Base-by-base conservation (phyloP, 306 rosid genomes). In the Hylodesmum podocarpum region DNA sequence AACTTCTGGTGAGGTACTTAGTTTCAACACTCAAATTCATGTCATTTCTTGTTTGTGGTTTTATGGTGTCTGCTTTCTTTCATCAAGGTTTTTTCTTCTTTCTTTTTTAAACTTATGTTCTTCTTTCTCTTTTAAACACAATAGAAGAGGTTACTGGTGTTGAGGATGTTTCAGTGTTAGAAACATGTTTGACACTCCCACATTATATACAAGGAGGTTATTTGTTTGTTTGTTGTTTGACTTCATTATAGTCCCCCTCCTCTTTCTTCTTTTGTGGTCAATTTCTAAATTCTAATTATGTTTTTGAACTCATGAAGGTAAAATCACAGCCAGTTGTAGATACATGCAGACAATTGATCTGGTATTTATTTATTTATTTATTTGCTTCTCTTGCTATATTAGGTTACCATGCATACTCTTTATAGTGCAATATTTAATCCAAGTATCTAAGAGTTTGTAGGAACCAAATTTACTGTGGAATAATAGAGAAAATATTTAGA, bases 251-350 rank as follows among this genome's bases (percentile, higher is more conserved):
- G 33, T 16, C 37, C 27, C 25, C 43, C 10, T 7, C 6, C 3
- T 6, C 3, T 19, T 31, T 7, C 18, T 67, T 19, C 55, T 59
- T 76, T 58, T 25, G 51, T 68, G 34, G 41, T 51, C 59, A 21
- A 68, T 41, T 66, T 25, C 31, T 72, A 21, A 68, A 33, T 66
- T 25, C 31, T 72, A 37, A 83, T 72, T 64, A 47, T 47, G 51
- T 81, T 66, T 18, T 69, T 50, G 39, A 79, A 72, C 66, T 18
- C 34, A 0, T 89, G 87, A 86, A 93, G 98, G 96, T 94, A 72
- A 94, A 94, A 78, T 90, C 97, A 41, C 96, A 91, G 73, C 98
- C 98, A 14, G 82, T 91, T 47, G 86, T 86, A 44, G 97, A 94
- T 84, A 73, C 63, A 53, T 50, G 39, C 66, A 86, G 91, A 65